Conservation (phyloP, 2,329 filamentous ascomycete species). For the Aspergillus sp. region DNA sequence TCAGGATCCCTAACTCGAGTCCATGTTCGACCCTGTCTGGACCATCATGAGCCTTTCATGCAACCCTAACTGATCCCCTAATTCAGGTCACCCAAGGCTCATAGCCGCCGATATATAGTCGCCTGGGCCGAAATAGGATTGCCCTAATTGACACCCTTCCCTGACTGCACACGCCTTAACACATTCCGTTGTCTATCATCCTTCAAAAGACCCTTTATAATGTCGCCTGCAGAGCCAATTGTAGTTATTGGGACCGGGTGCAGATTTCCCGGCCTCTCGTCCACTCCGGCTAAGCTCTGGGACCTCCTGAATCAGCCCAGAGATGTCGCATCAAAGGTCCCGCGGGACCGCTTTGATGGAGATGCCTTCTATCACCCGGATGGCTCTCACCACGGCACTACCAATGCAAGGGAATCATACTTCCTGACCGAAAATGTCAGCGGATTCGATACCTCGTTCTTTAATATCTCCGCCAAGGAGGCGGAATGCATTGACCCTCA, state of each 20-base stretch:
- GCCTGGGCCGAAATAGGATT: too few relatives aligned
- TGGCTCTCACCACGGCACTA: not conserved
- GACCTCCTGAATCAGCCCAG: not conserved
- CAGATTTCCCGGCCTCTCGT: not conserved
- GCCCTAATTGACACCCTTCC: too few relatives aligned
- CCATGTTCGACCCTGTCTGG: too few relatives aligned
- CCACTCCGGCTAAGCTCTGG: not conserved
- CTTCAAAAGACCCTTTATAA: too few relatives aligned
- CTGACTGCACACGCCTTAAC: too few relatives aligned
- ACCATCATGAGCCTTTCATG: too few relatives aligned
- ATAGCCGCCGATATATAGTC: too few relatives aligned
- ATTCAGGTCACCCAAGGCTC: too few relatives aligned
- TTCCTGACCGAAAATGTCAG: conserved; percentile 6
- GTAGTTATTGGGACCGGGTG: not conserved
- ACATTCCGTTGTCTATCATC: too few relatives aligned
- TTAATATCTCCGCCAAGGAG: conserved; percentile 13
- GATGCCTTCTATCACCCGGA: conserved; percentile 7
- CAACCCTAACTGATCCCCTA: too few relatives aligned
- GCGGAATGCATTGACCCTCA: conserved; percentile 6
- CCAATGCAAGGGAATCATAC: conserved; percentile 1
- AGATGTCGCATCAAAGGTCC: not conserved
- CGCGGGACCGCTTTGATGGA: conserved; percentile 3
- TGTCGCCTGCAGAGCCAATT: not conserved
- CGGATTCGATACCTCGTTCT: conserved; percentile 18
- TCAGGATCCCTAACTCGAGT: too few relatives aligned